phyloP scores from a whole-genome alignment of 2,329 filamentous ascomycete genomes.

The Polychaeton citri region DNA sequence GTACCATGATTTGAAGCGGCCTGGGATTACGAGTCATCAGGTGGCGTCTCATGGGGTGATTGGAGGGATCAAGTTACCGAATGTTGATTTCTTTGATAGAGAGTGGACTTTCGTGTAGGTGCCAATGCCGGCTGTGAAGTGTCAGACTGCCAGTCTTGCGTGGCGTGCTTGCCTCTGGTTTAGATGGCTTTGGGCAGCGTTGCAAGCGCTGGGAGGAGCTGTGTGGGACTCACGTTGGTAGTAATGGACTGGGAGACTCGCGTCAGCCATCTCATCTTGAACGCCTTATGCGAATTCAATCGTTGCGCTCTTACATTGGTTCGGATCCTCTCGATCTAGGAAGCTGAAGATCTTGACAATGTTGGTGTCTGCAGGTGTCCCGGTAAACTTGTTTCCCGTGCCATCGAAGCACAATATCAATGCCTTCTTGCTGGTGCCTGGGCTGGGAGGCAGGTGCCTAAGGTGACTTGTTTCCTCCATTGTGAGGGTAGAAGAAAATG shows the following conservation, averaged over 20 bases:
- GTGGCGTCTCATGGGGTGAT: not conserved
- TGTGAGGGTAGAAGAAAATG: no score
- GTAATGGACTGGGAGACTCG: constrained; percentile 44
- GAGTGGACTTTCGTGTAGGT: constrained; percentile 54
- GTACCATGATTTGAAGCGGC: constrained; percentile 51
- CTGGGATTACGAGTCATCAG: constrained; percentile 10
- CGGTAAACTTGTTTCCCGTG: constrained; percentile 29
- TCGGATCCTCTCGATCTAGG: constrained; percentile 48
- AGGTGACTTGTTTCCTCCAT: not conserved
- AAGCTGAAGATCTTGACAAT: constrained; percentile 62
- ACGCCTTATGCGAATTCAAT: constrained; percentile 1
- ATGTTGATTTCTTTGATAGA: constrained; percentile 43
- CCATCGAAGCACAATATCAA: constrained; percentile 26
- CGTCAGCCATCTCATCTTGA: not conserved
- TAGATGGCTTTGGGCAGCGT: no score
- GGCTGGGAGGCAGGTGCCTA: not conserved
- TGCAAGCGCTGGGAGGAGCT: no score
- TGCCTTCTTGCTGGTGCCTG: not conserved
- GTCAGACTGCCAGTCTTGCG: no score
- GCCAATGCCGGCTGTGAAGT: constrained; percentile 45
- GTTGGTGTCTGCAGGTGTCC: constrained; percentile 27
- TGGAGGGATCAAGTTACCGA: constrained; percentile 15
- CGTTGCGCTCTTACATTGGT: constrained; percentile 35
- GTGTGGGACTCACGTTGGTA: constrained; percentile 35
- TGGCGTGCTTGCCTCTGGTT: not conserved